These are phyloP conservation scores for Proliferodiscus dingleyae DNA, from an alignment of 2,329 filamentous ascomycete species.

Conservation along the genomic window DNA sequence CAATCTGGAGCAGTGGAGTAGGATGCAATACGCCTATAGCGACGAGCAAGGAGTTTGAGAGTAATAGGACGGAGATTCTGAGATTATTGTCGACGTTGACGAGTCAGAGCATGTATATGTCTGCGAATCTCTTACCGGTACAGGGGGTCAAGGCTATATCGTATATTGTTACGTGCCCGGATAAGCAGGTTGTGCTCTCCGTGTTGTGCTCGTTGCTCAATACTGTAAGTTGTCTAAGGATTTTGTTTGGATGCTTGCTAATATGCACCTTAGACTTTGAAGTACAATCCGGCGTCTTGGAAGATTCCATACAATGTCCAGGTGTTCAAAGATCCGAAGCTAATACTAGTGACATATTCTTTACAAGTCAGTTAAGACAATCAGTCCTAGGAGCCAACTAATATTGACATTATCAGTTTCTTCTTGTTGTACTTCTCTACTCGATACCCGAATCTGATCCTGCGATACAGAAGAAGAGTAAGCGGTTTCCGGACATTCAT, in stretches of 20 bases:
- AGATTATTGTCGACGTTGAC: constrained; percentile 79
- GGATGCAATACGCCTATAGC: constrained; percentile 87
- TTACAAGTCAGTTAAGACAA: constrained; percentile 44
- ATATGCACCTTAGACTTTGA: constrained; percentile 63
- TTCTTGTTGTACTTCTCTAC: constrained; percentile 82
- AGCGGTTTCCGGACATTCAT: background rate
- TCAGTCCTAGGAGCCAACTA: background rate
- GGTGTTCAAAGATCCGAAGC: constrained; percentile 85
- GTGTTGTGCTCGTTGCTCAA: constrained; percentile 90
- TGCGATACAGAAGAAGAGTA: constrained; percentile 63
- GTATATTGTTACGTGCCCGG: constrained; percentile 79
- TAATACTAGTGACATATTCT: constrained; percentile 86
- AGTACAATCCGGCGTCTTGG: constrained; percentile 94
- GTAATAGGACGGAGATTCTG: constrained; percentile 84
- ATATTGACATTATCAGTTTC: constrained; percentile 48
- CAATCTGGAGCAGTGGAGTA: constrained; percentile 97
- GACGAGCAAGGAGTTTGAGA: constrained; percentile 88
- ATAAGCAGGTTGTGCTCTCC: constrained; percentile 88
- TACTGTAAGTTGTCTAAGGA: constrained; percentile 57
- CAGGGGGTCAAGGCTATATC: constrained; percentile 80
- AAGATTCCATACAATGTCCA: constrained; percentile 90
- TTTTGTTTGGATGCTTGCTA: constrained; percentile 5
- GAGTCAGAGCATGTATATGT: constrained; percentile 91
- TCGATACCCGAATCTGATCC: constrained; percentile 74
- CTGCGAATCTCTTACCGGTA: constrained; percentile 71